Evolutionary conservation across 208 protist genomes (phyloP).

Genomic region (Acanthamoeba lenticulata): DNA sequence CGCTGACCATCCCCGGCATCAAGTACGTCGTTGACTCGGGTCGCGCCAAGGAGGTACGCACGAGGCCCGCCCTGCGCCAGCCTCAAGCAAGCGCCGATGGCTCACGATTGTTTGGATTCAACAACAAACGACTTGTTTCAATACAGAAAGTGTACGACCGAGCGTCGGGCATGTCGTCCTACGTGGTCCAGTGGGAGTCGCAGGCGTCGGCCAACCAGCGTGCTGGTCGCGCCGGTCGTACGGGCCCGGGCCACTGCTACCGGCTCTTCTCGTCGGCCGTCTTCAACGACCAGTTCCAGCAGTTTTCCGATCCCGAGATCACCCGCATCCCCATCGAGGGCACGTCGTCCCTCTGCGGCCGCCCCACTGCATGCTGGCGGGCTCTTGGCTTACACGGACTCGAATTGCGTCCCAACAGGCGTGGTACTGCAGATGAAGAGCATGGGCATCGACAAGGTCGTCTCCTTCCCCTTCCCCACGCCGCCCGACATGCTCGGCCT

Average conservation of each 20-base stretch:
- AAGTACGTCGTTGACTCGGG: conserved; percentile 94
- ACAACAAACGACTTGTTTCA: not conserved
- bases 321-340: conserved; percentile 86
- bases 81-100: not conserved
- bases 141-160: conserved; percentile 78
- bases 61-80: not conserved
- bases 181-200: conserved; percentile 87
- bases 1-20: conserved; percentile 99
- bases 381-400: not conserved
- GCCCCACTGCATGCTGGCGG: conserved; percentile 69
- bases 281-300: conserved; percentile 83
- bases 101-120: too few species aligned
- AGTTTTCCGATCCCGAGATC: conserved; percentile 88
- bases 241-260: conserved; percentile 91
- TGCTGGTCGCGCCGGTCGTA: conserved; percentile 90
- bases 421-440: conserved; percentile 91
- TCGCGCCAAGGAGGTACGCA: conserved; percentile 75
- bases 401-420: conserved; percentile 18
- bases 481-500: conserved; percentile 78
- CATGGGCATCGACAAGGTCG: conserved; percentile 89
- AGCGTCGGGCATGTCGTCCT: conserved; percentile 79
- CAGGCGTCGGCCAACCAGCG: conserved; percentile 88
- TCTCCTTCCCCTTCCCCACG: conserved; percentile 91
- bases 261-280: conserved; percentile 90
- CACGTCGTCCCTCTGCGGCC: not conserved